Evolutionary conservation across 2,329 filamentous ascomycete species (phyloP).

Genomic region (Coniochaeta ligniaria): DNA sequence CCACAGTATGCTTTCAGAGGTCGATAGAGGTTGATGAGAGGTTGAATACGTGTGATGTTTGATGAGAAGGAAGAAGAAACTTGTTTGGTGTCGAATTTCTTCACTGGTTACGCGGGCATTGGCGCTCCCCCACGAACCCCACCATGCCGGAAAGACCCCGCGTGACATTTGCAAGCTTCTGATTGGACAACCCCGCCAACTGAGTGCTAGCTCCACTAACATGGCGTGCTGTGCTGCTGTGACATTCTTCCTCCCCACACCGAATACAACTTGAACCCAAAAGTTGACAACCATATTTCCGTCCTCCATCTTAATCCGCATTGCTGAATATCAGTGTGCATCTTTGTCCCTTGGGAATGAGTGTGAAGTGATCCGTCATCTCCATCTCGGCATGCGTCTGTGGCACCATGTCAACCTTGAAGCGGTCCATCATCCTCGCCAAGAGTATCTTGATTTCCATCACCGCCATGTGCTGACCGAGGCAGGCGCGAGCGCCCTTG

Average conservation of each 20-base stretch:
- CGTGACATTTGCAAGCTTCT: background rate
- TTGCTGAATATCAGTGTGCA: constrained; percentile 10
- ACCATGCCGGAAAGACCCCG: too few relatives aligned
- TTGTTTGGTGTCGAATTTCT: too few relatives aligned
- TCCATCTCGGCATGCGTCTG: constrained; percentile 8
- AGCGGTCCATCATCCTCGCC: constrained; percentile 5
- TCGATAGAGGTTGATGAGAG: too few relatives aligned
- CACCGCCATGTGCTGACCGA: constrained; percentile 8
- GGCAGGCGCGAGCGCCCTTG: constrained; percentile 6
- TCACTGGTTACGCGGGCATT: too few relatives aligned
- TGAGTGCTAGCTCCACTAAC: too few relatives aligned
- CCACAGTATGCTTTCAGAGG: too few relatives aligned
- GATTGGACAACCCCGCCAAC: background rate
- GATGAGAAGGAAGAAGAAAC: too few relatives aligned
- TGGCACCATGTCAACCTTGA: constrained; percentile 4
- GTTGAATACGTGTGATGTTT: too few relatives aligned
- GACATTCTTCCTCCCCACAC: background rate
- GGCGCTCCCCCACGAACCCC: too few relatives aligned
- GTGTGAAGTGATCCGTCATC: constrained; percentile 10
- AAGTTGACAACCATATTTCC: background rate
- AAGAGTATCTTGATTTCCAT: constrained; percentile 11
- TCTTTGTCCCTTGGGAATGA: constrained; percentile 5
- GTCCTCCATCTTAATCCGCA: background rate
- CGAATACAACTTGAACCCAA: background rate
- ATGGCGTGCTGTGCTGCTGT: background rate